Percentiles rank a stretch among this genome's conserved stretches.
Evolutionary conservation across 331 rosid species (phyloP).

Genomic region (Quercus tomentella): DNA sequence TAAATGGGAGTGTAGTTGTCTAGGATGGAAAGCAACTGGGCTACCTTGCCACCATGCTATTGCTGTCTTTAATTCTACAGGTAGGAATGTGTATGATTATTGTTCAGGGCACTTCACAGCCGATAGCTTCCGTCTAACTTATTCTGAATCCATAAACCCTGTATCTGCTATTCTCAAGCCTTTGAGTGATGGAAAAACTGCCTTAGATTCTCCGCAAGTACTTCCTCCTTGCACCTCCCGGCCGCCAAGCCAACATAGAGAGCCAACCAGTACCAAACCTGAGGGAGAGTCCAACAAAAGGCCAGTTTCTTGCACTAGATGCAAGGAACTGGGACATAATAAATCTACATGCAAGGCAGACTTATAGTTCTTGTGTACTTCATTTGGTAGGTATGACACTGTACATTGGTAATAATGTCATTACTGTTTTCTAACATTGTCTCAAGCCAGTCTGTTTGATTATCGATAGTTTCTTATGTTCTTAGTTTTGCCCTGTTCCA

Average conservation of each 20-base stretch:
- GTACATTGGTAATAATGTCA: not conserved
- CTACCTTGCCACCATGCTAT: constrained; percentile 54
- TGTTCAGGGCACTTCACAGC: constrained; percentile 33
- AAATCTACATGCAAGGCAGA: constrained; percentile 49
- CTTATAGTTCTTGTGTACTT: constrained; percentile 1
- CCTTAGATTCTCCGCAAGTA: constrained; percentile 11
- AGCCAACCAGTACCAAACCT: constrained; percentile 15
- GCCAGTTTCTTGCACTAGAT: constrained; percentile 41
- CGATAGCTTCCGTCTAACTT: constrained; percentile 23
- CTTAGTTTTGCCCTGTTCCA: not conserved
- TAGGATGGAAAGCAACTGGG: constrained; percentile 41
- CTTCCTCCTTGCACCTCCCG: constrained; percentile 48
- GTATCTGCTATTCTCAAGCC: constrained; percentile 13
- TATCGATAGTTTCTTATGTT: not conserved
- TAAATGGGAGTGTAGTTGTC: constrained; percentile 42
- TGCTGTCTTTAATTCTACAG: constrained; percentile 39
- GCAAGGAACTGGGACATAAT: constrained; percentile 49
- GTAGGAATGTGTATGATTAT: constrained; percentile 31
- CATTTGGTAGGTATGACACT: not conserved
- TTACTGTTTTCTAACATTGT: not conserved
- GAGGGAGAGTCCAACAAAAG: constrained; percentile 13
- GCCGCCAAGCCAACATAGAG: constrained; percentile 22
- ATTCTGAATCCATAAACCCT: constrained; percentile 35
- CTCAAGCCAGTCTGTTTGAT: not conserved
- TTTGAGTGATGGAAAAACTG: not conserved